phyloP scores from a whole-genome alignment of 2,329 filamentous ascomycete species.

The Fusarium austroafricanum region DNA sequence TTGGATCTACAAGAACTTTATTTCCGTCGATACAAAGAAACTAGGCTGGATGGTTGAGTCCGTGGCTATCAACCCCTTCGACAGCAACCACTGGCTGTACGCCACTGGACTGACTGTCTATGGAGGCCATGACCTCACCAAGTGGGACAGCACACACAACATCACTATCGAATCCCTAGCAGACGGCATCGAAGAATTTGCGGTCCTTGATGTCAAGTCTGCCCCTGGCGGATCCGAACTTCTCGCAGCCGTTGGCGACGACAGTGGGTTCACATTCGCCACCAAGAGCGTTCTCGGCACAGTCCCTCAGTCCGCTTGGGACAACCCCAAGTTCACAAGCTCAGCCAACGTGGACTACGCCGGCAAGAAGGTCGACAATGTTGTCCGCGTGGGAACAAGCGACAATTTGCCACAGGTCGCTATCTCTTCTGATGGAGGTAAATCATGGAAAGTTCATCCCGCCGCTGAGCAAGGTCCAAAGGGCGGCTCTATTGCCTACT shows the following conservation, averaged over 20 bases:
- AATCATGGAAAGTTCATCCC: conserved; percentile 60
- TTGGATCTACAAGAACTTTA: conserved; percentile 64
- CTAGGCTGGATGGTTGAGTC: conserved; percentile 72
- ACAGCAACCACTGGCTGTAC: conserved; percentile 71
- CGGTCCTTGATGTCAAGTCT: conserved; percentile 61
- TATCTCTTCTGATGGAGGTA: conserved; percentile 62
- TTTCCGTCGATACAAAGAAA: conserved; percentile 60
- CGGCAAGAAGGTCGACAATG: conserved; percentile 57
- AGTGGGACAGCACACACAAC: conserved; percentile 63
- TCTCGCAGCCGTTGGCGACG: conserved; percentile 63
- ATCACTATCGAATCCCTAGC: conserved; percentile 63
- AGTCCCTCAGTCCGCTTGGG: conserved; percentile 59
- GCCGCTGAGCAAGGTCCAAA: conserved; percentile 58
- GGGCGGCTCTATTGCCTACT: conserved; percentile 62
- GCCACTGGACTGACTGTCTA: conserved; percentile 68
- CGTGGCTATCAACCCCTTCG: conserved; percentile 67
- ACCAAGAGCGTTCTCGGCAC: conserved; percentile 53
- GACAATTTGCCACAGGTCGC: conserved; percentile 59
- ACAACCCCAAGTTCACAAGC: conserved; percentile 59
- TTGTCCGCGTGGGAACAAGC: conserved; percentile 63
- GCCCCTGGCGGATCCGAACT: conserved; percentile 63
- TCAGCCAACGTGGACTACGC: conserved; percentile 62
- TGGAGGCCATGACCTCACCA: conserved; percentile 65
- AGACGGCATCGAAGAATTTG: conserved; percentile 66
- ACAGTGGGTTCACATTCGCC: conserved; percentile 63